A percentile compares a stretch with the other conserved stretches of the same genome.
phyloP scores from a whole-genome alignment of 768 basidiomycete genomes.

The Termitomyces sp. region DNA sequence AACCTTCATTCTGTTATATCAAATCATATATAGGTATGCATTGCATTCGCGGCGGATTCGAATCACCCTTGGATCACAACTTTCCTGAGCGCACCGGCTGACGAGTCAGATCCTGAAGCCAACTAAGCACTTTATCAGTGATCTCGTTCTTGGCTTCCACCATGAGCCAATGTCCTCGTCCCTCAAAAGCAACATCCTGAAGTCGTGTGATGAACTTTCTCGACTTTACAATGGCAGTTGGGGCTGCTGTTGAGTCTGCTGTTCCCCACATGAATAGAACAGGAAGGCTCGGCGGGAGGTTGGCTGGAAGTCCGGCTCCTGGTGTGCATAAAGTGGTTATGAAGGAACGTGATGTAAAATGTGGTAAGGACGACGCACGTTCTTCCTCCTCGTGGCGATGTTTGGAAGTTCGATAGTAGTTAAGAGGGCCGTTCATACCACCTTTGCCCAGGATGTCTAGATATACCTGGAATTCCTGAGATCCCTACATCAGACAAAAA shows the following conservation, averaged over 20 bases:
- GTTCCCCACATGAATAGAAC: conserved; percentile 60
- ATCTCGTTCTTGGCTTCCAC: conserved; percentile 53
- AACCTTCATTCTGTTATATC: background rate
- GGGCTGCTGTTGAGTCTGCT: conserved; percentile 42
- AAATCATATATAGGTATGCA: background rate
- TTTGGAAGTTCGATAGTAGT: conserved; percentile 65
- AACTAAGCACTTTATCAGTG: conserved; percentile 38
- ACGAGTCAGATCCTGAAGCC: conserved; percentile 34
- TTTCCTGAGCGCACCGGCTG: conserved; percentile 10
- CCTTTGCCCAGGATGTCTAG: conserved; percentile 37
- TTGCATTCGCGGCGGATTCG: background rate
- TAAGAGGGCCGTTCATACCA: conserved; percentile 63
- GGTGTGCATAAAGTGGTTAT: background rate
- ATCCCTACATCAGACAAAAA: background rate
- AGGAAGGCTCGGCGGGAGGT: conserved; percentile 43
- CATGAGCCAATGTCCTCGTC: conserved; percentile 66
- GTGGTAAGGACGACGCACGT: conserved; percentile 20
- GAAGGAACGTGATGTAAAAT: background rate
- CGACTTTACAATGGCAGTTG: conserved; percentile 33
- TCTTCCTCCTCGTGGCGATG: conserved; percentile 63
- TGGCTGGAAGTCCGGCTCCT: conserved; percentile 39
- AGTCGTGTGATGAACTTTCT: conserved; percentile 45
- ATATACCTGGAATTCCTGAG: conserved; percentile 55
- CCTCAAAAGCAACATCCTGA: conserved; percentile 47
- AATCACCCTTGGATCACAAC: conserved; percentile 7